These are phyloP conservation scores for Kuraishia ogatae DNA, from an alignment of 805 yeast genomes.

Conservation along the genomic window DNA sequence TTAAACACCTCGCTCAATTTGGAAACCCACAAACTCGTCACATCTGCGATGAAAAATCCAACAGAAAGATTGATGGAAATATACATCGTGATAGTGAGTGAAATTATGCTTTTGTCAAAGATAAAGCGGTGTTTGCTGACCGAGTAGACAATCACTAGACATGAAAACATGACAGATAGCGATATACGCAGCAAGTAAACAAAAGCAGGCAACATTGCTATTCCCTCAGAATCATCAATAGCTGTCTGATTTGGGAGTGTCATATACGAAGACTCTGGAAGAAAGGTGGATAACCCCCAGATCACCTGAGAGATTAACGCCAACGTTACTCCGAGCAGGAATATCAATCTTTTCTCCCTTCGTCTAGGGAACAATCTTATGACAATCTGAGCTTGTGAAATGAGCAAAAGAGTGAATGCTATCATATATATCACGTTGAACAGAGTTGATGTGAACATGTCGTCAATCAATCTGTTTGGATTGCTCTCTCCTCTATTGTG, in stretches of 20 bases:
- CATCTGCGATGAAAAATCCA: conserved; percentile 68
- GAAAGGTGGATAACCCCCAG: conserved; percentile 61
- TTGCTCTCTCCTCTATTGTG: conserved; percentile 32
- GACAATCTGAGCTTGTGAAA: conserved; percentile 65
- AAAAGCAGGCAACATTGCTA: conserved; percentile 63
- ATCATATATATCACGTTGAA: conserved; percentile 52
- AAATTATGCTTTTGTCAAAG: conserved; percentile 37
- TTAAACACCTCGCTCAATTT: conserved; percentile 68
- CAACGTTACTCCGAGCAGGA: conserved; percentile 47
- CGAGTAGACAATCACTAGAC: conserved; percentile 48
- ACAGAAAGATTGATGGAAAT: conserved; percentile 52
- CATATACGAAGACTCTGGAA: conserved; percentile 9
- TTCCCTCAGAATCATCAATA: conserved; percentile 30
- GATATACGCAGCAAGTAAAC: conserved; percentile 68
- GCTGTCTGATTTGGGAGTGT: conserved; percentile 18
- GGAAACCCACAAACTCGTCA: conserved; percentile 66
- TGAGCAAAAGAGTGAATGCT: conserved; percentile 46
- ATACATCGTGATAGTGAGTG: conserved; percentile 48
- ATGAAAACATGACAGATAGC: conserved; percentile 58
- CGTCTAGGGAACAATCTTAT: conserved; percentile 61
- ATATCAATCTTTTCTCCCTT: conserved; percentile 56
- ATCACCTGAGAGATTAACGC: conserved; percentile 50
- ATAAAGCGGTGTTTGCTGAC: conserved; percentile 44
- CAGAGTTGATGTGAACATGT: conserved; percentile 32
- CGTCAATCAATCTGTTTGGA: conserved; percentile 34